Percentiles rank a stretch among this genome's conserved stretches.
Conservation (phyloP, 1,139 yeast species). For the Yamadazyma friedrichii region DNA sequence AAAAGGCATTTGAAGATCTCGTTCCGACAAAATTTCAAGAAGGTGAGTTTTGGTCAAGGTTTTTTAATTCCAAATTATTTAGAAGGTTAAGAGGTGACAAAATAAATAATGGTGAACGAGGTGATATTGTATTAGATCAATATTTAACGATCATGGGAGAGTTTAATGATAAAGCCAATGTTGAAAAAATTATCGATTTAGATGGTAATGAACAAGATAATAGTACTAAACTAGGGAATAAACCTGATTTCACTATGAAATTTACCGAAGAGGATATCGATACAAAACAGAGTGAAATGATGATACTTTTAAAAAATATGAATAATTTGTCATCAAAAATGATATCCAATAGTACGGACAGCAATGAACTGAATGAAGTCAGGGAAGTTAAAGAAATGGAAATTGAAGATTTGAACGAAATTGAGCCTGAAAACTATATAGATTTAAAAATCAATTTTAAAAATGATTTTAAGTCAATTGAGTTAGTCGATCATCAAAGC, state of each 20-base stretch:
- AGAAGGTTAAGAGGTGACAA: conserved; percentile 88
- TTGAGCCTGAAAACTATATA: conserved; percentile 53
- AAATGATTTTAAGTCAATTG: conserved; percentile 6
- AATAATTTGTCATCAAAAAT: conserved; percentile 82
- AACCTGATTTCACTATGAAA: conserved; percentile 89
- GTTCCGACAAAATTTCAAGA: conserved; percentile 82
- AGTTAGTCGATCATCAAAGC: conserved; percentile 16
- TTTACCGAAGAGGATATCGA: conserved; percentile 43
- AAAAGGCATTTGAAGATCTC: conserved; percentile 82
- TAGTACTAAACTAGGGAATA: conserved; percentile 72
- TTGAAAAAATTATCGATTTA: conserved; percentile 66
- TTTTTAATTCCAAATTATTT: conserved; percentile 85
- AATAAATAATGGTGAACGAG: conserved; percentile 69
- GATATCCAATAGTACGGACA: conserved; percentile 46
- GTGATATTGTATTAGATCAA: conserved; percentile 82
- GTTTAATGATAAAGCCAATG: conserved; percentile 20
- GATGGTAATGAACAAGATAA: conserved; percentile 82
- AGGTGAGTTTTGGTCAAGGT: conserved; percentile 96
- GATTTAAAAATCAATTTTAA: conserved; percentile 49
- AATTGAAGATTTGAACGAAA: conserved; percentile 30
- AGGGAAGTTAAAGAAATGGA: conserved; percentile 21
- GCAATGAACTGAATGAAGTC: conserved; percentile 9
- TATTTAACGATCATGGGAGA: conserved; percentile 58
- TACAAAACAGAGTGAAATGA: conserved; percentile 59
- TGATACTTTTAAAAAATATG: conserved; percentile 82